Percentiles rank a stretch among this genome's conserved stretches.
Evolutionary conservation across 2,329 filamentous ascomycete genomes (phyloP).

Genomic region (Xylaria arbuscula): DNA sequence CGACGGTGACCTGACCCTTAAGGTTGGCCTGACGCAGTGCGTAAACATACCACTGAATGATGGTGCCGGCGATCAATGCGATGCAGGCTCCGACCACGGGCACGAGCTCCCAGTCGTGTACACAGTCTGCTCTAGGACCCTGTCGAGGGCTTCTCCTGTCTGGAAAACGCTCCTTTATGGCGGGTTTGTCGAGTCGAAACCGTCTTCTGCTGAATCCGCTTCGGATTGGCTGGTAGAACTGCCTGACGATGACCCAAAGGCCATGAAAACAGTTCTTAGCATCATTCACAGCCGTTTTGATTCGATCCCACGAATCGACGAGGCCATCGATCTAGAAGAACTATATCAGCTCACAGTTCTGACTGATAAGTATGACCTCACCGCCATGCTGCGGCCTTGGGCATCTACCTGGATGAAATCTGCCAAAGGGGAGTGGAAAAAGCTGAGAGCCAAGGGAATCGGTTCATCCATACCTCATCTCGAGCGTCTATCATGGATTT

Average conservation of each 20-base stretch:
- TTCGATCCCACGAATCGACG: slow-evolving; percentile 34
- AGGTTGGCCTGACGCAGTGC: slow-evolving; percentile 28
- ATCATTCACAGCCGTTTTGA: slow-evolving; percentile 49
- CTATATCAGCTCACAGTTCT: slow-evolving; percentile 43
- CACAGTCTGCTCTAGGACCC: slow-evolving; percentile 42
- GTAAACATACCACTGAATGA: slow-evolving; percentile 8
- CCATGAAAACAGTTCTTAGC: slow-evolving; percentile 48
- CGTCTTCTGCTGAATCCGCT: slow-evolving; percentile 2
- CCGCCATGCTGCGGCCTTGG: slow-evolving; percentile 42
- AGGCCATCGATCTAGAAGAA: slow-evolving; percentile 9
- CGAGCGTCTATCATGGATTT: slow-evolving; percentile 29
- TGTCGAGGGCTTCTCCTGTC: slow-evolving; percentile 43
- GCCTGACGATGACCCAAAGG: slow-evolving; percentile 49
- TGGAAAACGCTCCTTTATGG: slow-evolving; percentile 45
- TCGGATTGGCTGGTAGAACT: slow-evolving; percentile 44
- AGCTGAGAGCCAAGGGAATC: too few species aligned
- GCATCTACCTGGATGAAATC: slow-evolving; percentile 34
- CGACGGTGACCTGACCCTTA: slow-evolving; percentile 40
- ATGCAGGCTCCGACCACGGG: slow-evolving; percentile 17
- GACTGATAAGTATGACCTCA: slow-evolving; percentile 47
- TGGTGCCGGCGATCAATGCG: background rate
- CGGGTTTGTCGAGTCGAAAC: slow-evolving; percentile 42
- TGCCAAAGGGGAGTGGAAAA: background rate
- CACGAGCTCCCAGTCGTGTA: slow-evolving; percentile 34
- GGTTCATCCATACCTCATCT: background rate